Conservation (phyloP, 164 flowering plant species). For the Vitis rotundifolia region DNA sequence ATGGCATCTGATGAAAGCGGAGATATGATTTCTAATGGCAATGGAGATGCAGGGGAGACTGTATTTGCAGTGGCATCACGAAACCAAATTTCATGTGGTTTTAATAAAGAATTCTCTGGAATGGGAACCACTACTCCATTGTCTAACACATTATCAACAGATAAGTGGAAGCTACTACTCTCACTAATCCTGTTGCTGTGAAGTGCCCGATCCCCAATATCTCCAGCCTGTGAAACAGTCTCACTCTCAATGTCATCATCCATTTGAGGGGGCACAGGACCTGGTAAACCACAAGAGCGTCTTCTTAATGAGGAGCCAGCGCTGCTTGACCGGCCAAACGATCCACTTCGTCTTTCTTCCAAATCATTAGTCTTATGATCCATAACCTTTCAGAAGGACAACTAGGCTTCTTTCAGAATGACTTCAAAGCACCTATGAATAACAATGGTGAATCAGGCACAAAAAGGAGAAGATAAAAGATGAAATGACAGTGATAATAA, state of each 20-base stretch:
- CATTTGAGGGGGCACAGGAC: constrained; percentile 10
- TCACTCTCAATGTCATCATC: constrained; percentile 51
- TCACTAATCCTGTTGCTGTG: constrained; percentile 42
- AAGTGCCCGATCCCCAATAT: constrained; percentile 70
- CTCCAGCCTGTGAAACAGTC: constrained; percentile 74
- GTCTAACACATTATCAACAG: constrained; percentile 30
- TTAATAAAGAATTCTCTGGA: constrained; percentile 24
- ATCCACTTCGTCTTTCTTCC: constrained; percentile 20
- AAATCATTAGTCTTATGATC: constrained; percentile 19
- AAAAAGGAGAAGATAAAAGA: neutral
- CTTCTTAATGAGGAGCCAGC: constrained; percentile 38
- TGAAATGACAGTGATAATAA: neutral
- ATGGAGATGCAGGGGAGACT: constrained; percentile 11
- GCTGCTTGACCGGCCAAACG: constrained; percentile 31
- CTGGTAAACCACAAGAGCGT: constrained; percentile 32
- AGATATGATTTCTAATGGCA: constrained; percentile 23
- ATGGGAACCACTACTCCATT: constrained; percentile 27
- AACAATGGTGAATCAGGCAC: no score
- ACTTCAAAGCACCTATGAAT: neutral
- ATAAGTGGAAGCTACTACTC: constrained; percentile 33
- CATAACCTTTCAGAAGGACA: constrained; percentile 7
- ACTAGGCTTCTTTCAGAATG: neutral
- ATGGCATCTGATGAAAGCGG: constrained; percentile 31
- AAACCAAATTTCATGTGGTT: constrained; percentile 16
- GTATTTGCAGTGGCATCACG: constrained; percentile 8